These are phyloP conservation scores for Pilasporangium apinafurcum DNA, from an alignment of 352 stramenopile species.

Conservation along the genomic window DNA sequence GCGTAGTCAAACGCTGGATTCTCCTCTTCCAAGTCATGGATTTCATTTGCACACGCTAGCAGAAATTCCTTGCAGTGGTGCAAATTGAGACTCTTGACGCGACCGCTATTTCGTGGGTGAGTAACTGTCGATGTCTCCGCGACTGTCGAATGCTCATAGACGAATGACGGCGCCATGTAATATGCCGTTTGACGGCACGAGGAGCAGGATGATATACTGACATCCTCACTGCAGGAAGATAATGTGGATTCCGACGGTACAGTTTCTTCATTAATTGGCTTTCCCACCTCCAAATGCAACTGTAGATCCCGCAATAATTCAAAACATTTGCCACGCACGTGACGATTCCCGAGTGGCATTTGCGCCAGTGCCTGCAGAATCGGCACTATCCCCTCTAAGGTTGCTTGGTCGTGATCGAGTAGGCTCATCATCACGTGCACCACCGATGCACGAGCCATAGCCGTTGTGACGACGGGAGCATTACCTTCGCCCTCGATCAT, in stretches of 20 bases:
- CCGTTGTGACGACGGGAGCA: no score
- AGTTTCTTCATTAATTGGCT: no score
- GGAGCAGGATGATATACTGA: no score
- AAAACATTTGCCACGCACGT: conserved; percentile 30
- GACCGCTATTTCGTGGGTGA: conserved; percentile 19
- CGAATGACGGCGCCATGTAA: conserved; percentile 6
- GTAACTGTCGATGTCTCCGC: neutral
- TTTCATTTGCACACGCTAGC: conserved; percentile 72
- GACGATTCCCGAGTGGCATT: conserved; percentile 32
- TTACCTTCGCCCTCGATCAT: no score
- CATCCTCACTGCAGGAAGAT: no score
- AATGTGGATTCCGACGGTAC: no score
- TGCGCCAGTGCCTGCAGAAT: conserved; percentile 33
- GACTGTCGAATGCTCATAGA: conserved; percentile 6
- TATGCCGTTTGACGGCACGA: no score
- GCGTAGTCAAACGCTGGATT: conserved; percentile 68
- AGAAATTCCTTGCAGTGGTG: conserved; percentile 63
- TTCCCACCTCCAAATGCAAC: no score
- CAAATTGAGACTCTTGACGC: conserved; percentile 35
- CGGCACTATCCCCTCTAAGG: conserved; percentile 34
- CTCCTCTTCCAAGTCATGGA: conserved; percentile 72
- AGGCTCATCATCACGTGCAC: conserved; percentile 47
- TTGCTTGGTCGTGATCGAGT: conserved; percentile 46
- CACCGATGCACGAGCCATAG: conserved; percentile 32
- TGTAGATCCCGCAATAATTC: conserved; percentile 29